Percentiles rank a stretch among this genome's conserved stretches.
phyloP scores from a whole-genome alignment of 257 asterid species.

The Cruciata laevipes region DNA sequence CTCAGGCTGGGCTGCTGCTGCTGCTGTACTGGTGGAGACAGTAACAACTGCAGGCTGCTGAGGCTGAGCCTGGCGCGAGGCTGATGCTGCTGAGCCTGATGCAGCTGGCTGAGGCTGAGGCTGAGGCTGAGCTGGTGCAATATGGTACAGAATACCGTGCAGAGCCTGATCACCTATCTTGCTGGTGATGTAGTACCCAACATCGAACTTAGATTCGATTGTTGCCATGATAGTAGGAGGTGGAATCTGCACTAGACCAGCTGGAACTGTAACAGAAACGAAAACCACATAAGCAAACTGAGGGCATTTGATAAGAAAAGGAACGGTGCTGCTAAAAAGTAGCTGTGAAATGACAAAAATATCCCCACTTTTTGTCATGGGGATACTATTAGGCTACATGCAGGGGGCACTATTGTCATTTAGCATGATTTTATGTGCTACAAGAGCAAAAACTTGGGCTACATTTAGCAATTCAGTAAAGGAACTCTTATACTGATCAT shows the following conservation, averaged over 20 bases:
- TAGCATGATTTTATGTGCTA: too few relatives aligned
- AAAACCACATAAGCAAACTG: too few relatives aligned
- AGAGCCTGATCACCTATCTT: slow-evolving; percentile 60
- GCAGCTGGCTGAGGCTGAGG: neutral
- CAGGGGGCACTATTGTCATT: too few relatives aligned
- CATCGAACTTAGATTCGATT: slow-evolving; percentile 82
- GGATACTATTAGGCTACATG: too few relatives aligned
- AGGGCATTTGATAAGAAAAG: too few relatives aligned
- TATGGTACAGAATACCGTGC: slow-evolving; percentile 75
- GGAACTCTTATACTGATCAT: too few relatives aligned
- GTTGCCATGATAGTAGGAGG: slow-evolving; percentile 39
- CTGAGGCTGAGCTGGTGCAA: slow-evolving; percentile 15
- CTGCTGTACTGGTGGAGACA: slow-evolving; percentile 21
- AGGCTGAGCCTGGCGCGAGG: neutral
- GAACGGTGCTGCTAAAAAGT: too few relatives aligned
- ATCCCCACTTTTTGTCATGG: too few relatives aligned
- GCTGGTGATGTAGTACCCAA: slow-evolving; percentile 79
- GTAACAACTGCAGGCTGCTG: neutral
- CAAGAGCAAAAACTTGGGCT: too few relatives aligned
- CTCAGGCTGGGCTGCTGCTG: slow-evolving; percentile 17
- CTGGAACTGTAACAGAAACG: neutral
- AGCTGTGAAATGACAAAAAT: too few relatives aligned
- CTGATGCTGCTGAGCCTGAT: slow-evolving; percentile 15
- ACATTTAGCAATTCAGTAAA: too few relatives aligned
- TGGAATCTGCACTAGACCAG: neutral